These are phyloP conservation scores for Climacium dendroides DNA, from an alignment of 225 moss, liverwort and hornwort species.

Conservation along the genomic window DNA sequence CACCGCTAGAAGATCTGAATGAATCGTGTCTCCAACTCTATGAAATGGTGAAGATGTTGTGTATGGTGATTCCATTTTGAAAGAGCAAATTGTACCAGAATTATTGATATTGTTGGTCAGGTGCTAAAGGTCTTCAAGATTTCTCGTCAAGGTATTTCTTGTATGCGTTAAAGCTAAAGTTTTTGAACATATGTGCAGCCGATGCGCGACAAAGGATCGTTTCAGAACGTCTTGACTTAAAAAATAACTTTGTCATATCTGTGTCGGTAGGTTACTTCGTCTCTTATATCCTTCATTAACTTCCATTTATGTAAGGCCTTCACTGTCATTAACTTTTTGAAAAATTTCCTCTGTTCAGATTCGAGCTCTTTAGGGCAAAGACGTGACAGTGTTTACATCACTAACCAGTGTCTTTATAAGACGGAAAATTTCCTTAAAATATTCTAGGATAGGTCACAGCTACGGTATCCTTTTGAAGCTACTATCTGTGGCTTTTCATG, in stretches of 20 bases:
- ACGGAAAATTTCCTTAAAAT: not conserved
- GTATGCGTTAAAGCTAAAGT: not conserved
- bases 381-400: not conserved
- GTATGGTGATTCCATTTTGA: not conserved
- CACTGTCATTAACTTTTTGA: not conserved
- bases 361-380: not conserved
- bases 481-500: not conserved
- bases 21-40: not conserved
- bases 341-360: not conserved
- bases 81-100: not conserved
- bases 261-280: slow-evolving; percentile 55
- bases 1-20: not conserved
- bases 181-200: slow-evolving; percentile 36
- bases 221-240: slow-evolving; percentile 82
- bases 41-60: not conserved
- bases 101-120: not conserved
- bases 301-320: not conserved
- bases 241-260: slow-evolving; percentile 79
- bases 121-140: not conserved
- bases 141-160: not conserved
- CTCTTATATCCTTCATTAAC: not conserved
- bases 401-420: not conserved
- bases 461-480: not conserved
- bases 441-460: not conserved
- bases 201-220: slow-evolving; percentile 97